Conservation (phyloP, 768 basidiomycete species). For the Scleroderma bovista region DNA sequence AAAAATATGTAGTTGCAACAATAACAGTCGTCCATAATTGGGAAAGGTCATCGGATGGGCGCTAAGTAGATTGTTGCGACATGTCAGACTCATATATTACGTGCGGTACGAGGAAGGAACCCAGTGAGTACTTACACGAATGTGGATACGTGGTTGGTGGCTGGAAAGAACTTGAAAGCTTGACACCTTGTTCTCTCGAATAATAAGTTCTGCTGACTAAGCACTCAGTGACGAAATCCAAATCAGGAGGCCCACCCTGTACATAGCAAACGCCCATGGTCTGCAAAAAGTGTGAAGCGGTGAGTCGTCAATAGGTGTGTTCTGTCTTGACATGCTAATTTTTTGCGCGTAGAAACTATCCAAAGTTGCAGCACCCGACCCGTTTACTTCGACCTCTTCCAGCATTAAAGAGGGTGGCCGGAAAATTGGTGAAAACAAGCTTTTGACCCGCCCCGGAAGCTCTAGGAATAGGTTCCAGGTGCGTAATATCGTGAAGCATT, state of each 20-base stretch:
- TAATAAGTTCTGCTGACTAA: neutral
- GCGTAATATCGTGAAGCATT: slow-evolving; percentile 22
- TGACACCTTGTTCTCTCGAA: neutral
- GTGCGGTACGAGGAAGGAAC: neutral
- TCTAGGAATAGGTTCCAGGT: slow-evolving; percentile 78
- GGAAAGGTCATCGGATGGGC: neutral
- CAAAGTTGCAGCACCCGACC: slow-evolving; percentile 85
- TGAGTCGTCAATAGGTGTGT: slow-evolving; percentile 26
- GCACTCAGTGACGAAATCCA: neutral
- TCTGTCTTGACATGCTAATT: neutral
- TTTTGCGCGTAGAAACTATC: slow-evolving; percentile 68
- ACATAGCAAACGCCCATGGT: slow-evolving; percentile 56
- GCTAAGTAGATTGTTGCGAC: neutral
- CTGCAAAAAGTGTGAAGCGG: slow-evolving; percentile 82
- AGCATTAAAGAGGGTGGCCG: slow-evolving; percentile 78
- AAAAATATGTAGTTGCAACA: slow-evolving; percentile 15
- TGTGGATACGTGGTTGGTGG: no score
- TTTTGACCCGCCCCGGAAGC: slow-evolving; percentile 61
- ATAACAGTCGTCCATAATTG: slow-evolving; percentile 14
- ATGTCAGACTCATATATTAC: neutral
- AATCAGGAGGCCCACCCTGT: neutral
- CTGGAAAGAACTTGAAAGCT: no score
- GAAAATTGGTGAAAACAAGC: slow-evolving; percentile 82
- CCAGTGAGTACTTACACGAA: neutral
- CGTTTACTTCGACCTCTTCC: slow-evolving; percentile 66